phyloP scores from a whole-genome alignment of 495 filamentous ascomycete genomes.

The Parathielavia hyrcaniae region DNA sequence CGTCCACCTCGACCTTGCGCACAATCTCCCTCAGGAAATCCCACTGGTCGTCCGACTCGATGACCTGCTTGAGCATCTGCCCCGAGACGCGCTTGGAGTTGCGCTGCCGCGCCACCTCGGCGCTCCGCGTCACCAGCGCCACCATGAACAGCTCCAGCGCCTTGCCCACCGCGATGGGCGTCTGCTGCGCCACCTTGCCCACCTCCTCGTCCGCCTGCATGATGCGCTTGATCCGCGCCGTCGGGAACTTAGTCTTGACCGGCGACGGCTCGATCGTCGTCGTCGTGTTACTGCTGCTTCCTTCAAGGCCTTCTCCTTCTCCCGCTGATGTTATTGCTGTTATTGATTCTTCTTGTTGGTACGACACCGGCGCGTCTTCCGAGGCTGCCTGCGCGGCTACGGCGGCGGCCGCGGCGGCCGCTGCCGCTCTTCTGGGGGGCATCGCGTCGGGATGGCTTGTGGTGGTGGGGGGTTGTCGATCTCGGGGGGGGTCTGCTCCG shows the following conservation, averaged over 20 bases:
- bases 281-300: background rate
- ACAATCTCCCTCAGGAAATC: constrained; percentile 94
- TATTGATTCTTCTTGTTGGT: constrained; percentile 9
- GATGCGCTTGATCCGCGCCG: constrained; percentile 96
- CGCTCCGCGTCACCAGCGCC: constrained; percentile 76
- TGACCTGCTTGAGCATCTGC: constrained; percentile 82
- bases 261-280: constrained; percentile 50
- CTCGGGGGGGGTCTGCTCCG: background rate
- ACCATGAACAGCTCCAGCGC: constrained; percentile 98
- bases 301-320: background rate
- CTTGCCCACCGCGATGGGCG: constrained; percentile 89
- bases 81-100: constrained; percentile 85
- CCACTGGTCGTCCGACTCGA: constrained; percentile 77
- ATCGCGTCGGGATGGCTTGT: constrained; percentile 4
- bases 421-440: constrained; percentile 17
- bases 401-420: constrained; percentile 18
- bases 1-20: constrained; percentile 69
- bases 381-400: background rate
- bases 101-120: constrained; percentile 70
- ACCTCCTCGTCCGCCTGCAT: constrained; percentile 99
- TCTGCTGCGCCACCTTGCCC: constrained; percentile 96
- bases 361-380: background rate
- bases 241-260: constrained; percentile 93
- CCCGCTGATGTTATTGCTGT: constrained; percentile 15
- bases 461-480: background rate